Base-by-base conservation (phyloP, 2,329 filamentous ascomycete species). In the Botrytis squamosa region DNA sequence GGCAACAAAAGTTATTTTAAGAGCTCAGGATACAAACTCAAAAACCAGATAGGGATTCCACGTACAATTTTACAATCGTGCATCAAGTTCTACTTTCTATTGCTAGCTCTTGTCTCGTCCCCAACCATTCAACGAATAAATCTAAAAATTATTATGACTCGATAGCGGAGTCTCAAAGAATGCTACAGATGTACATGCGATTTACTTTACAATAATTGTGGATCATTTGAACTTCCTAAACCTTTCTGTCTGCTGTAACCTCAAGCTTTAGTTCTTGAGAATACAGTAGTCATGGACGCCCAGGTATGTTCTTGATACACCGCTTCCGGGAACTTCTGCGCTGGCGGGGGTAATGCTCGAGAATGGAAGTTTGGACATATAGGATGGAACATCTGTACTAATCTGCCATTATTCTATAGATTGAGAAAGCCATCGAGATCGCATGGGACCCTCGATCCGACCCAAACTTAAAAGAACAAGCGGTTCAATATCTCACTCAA, bases 351-450 rank as follows among this genome's bases (percentile, higher is more conserved):
- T 33, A 40, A 20, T 40, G 22, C 40, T 60, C 12, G 52, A 38
- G 52, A 40, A 33, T 29, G 49, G 29, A 38, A n/a, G 40, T 46
- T 59, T 16, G 44, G 60, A 49, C 14, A 46, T 33, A 29, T 49
- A 10, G 18, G 38, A 69, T 68, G 2, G 25, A 44, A 33, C 52
- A 57, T 20, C 40, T 63, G 38, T 55, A 66, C 74, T 74, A 38
- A 57, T 52, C 18, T 70, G 40, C 74, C 78, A 68, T 80, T 52
- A 42, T 68, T 25, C 74, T 44, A 55, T 89, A 98, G 93, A 91
- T 98, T 83, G 93, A 96, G 85, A 95, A 93, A 85, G 96, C 96
- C 84, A 96, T 98, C 85, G 90, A 96, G 83, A 97, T 98, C 85
- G 93, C 94, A 83, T 96, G 91, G 86, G 91, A 95, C 84, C 93